These are phyloP conservation scores for Lolium perenne DNA, from an alignment of 176 grass and related monocot species.

Conservation along the genomic window DNA sequence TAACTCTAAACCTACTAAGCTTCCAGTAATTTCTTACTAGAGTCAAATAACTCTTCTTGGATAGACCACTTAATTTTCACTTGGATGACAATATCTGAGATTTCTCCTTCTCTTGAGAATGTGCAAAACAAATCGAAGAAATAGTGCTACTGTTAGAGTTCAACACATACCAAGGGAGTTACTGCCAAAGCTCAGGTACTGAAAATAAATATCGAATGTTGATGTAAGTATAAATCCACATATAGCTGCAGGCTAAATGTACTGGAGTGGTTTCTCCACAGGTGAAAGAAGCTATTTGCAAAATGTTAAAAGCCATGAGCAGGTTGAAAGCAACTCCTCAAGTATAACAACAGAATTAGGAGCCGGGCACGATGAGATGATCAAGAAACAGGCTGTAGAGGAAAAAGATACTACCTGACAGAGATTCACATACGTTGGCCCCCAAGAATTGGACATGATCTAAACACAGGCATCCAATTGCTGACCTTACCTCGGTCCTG, in stretches of 20 bases:
- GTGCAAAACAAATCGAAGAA: constrained; percentile 39
- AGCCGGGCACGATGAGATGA: constrained; percentile 43
- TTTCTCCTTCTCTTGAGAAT: constrained; percentile 47
- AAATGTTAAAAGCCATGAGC: constrained; percentile 84
- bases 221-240: neutral
- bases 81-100: constrained; percentile 73
- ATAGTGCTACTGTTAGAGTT: constrained; percentile 44
- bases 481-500: constrained; percentile 68
- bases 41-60: constrained; percentile 89
- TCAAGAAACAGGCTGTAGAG: constrained; percentile 47
- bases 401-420: constrained; percentile 50
- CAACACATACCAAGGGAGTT: constrained; percentile 70
- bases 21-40: constrained; percentile 67
- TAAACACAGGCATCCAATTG: constrained; percentile 75
- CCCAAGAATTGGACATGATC: constrained; percentile 71
- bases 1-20: constrained; percentile 52
- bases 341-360: constrained; percentile 53
- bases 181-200: constrained; percentile 87
- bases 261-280: constrained; percentile 36
- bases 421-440: constrained; percentile 74
- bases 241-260: constrained; percentile 1
- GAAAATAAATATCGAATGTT: constrained; percentile 23
- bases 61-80: constrained; percentile 58
- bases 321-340: constrained; percentile 88
- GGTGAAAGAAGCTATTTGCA: constrained; percentile 91